Evolutionary conservation across 164 flowering plant species (phyloP).

Genomic region (Malania oleifera): DNA sequence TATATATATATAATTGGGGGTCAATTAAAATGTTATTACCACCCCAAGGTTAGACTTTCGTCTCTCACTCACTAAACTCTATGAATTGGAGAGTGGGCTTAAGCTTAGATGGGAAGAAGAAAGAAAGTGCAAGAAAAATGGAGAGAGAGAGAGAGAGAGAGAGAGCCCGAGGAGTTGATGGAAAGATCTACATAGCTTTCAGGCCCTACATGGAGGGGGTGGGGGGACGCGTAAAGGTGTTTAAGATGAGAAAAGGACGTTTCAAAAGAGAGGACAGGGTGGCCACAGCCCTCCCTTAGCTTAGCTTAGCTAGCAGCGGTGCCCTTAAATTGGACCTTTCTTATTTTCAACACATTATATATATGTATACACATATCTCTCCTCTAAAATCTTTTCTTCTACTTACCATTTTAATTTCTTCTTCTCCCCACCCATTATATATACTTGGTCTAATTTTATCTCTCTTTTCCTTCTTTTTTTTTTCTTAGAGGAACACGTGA

Average conservation of each 20-base stretch:
- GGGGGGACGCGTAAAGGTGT: slow-evolving; percentile 22
- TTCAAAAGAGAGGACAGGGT: slow-evolving; percentile 46
- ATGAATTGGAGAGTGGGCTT: not conserved
- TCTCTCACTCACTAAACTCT: slow-evolving; percentile 4
- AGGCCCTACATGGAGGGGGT: slow-evolving; percentile 37
- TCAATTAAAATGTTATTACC: slow-evolving; percentile 13
- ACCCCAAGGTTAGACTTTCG: slow-evolving; percentile 1
- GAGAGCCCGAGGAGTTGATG: slow-evolving; percentile 9
- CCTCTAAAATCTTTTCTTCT: slow-evolving; percentile 1
- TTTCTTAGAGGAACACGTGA: no score
- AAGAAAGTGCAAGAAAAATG: not conserved
- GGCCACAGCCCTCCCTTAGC: slow-evolving; percentile 37
- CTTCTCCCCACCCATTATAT: not conserved
- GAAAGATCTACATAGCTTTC: slow-evolving; percentile 51
- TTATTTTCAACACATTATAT: no score
- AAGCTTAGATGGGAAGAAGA: no score
- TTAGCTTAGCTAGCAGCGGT: no score
- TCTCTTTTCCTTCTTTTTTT: no score
- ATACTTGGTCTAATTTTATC: not conserved
- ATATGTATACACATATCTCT: no score
- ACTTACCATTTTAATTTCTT: not conserved
- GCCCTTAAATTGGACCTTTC: slow-evolving; percentile 43
- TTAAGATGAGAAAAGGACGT: slow-evolving; percentile 53
- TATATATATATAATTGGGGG: no score
- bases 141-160: slow-evolving; percentile 5